Evolutionary conservation across 2,329 filamentous ascomycete genomes (phyloP).

Genomic region (Allantophomopsis cytisporea): DNA sequence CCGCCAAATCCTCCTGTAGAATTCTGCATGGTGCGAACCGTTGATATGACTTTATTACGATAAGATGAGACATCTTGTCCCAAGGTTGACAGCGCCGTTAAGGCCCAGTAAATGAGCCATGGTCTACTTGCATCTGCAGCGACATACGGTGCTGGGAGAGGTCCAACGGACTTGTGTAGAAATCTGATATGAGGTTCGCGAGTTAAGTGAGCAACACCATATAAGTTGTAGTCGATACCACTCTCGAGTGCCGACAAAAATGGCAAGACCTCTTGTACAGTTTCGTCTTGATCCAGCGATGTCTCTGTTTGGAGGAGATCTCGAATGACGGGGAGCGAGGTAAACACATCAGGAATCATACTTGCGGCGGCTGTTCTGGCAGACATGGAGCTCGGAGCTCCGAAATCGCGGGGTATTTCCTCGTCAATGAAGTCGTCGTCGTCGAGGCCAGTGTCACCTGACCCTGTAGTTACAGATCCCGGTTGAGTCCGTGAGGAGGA

Average conservation of each 20-base stretch:
- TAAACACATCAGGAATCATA: conserved; percentile 42
- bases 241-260: conserved; percentile 42
- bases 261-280: conserved; percentile 53
- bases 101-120: conserved; percentile 90
- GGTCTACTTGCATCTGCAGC: conserved; percentile 76
- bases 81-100: conserved; percentile 62
- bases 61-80: conserved; percentile 59
- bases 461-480: too few relatives aligned
- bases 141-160: conserved; percentile 57
- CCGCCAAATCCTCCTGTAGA: conserved; percentile 76
- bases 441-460: too few relatives aligned
- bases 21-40: conserved; percentile 74
- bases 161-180: conserved; percentile 40
- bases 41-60: conserved; percentile 56
- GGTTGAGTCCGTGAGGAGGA: too few relatives aligned
- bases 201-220: conserved; percentile 64
- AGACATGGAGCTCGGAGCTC: conserved; percentile 5
- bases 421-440: too few relatives aligned
- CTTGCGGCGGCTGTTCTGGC: conserved; percentile 7
- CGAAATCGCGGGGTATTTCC: too few relatives aligned
- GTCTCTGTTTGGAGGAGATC: conserved; percentile 57
- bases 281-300: conserved; percentile 54
- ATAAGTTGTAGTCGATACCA: conserved; percentile 42
- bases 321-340: conserved; percentile 41
- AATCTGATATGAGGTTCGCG: conserved; percentile 48